These are phyloP conservation scores for Umbelopsis isabellina DNA, from an alignment of 192 early-diverging fungal species.

Conservation along the genomic window DNA sequence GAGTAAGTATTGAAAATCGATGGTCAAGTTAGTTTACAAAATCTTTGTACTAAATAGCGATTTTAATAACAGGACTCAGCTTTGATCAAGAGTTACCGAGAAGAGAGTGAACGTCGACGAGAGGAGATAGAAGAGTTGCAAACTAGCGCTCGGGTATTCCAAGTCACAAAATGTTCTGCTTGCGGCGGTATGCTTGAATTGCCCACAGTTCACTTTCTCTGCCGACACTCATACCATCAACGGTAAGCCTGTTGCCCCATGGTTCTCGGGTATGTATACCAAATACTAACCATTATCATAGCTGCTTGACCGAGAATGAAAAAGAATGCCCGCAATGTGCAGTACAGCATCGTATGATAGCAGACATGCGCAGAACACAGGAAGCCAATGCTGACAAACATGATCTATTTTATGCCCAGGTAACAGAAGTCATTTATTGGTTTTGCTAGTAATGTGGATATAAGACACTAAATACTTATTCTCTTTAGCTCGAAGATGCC, in stretches of 20 bases:
- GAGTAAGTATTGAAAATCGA: conserved; percentile 36
- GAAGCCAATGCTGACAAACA: conserved; percentile 76
- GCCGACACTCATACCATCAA: conserved; percentile 94
- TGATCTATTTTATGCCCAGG: conserved; percentile 81
- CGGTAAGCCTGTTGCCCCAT: conserved; percentile 51
- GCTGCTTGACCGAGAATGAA: conserved; percentile 59
- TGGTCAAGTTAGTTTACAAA: too few species aligned
- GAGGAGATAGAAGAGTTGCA: conserved; percentile 84
- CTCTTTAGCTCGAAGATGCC: conserved; percentile 65
- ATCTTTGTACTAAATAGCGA: not conserved
- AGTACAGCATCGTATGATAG: conserved; percentile 80
- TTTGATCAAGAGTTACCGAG: conserved; percentile 74
- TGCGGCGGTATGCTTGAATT: conserved; percentile 82
- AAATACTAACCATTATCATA: not conserved
- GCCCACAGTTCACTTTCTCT: conserved; percentile 92
- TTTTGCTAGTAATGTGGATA: not conserved
- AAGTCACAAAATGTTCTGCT: conserved; percentile 74
- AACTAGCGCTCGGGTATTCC: conserved; percentile 68
- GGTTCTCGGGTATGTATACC: not conserved
- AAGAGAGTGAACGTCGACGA: conserved; percentile 78
- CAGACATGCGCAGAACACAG: conserved; percentile 78
- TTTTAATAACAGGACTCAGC: conserved; percentile 50
- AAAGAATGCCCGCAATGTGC: conserved; percentile 81
- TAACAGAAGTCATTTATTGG: conserved; percentile 33
- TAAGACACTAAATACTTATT: not conserved